These are phyloP conservation scores for Rhodotorula sp. DNA, from an alignment of 1,284 basidiomycete species.

Conservation along the genomic window DNA sequence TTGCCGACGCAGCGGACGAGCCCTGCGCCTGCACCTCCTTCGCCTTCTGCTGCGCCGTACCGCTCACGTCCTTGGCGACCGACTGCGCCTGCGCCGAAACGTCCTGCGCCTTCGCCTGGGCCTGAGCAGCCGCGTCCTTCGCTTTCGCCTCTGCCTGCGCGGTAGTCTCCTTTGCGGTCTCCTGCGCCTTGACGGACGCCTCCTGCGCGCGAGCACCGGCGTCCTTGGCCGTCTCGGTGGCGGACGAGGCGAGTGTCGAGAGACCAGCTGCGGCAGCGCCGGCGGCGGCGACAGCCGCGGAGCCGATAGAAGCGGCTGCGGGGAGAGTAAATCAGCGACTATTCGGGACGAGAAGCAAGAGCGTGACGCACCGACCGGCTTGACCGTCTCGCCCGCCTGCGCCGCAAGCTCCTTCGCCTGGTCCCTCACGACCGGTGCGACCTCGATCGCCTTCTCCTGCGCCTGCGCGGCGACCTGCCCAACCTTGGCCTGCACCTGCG, in stretches of 20 bases:
- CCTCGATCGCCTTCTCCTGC: constrained; percentile 14
- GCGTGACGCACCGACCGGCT: constrained; percentile 15
- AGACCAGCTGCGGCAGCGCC: constrained; percentile 23
- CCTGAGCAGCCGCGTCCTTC: neutral
- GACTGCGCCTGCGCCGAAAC: constrained; percentile 13
- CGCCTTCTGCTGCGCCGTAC: neutral
- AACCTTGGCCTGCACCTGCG: neutral
- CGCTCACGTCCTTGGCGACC: constrained; percentile 1
- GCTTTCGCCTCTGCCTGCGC: too few species aligned
- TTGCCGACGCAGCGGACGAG: neutral
- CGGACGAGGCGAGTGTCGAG: constrained; percentile 1
- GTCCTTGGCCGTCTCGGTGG: neutral
- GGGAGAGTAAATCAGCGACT: neutral
- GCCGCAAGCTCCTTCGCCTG: neutral
- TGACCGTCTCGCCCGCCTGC: constrained; percentile 15
- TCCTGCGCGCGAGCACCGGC: neutral
- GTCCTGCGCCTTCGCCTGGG: neutral
- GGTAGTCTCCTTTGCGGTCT: too few species aligned
- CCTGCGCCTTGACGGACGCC: too few species aligned
- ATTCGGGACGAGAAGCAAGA: accelerated
- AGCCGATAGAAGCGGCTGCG: constrained; percentile 12
- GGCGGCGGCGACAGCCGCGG: constrained; percentile 4
- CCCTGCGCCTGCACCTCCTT: neutral
- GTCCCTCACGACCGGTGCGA: constrained; percentile 7
- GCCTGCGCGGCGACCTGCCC: neutral